Base-by-base conservation (phyloP, 2,329 filamentous ascomycete genomes). In the Neonectria punicea region DNA sequence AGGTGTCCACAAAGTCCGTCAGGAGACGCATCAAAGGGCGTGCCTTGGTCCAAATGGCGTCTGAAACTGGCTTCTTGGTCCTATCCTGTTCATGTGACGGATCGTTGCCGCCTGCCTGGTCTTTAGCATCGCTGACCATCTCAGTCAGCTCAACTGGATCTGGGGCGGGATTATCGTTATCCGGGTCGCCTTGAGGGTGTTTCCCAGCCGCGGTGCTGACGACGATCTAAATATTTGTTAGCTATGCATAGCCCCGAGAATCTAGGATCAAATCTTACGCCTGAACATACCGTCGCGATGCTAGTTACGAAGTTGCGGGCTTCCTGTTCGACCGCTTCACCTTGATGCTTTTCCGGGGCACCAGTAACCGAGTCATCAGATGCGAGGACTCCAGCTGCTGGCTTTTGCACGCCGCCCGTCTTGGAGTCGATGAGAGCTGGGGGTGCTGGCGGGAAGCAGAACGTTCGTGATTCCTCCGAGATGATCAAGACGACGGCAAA, bases 261-360 rank as follows among this genome's bases (percentile, higher is more conserved):
- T 53, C 20, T 30, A 34, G 34, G 13, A 20, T 34, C 20, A 16
- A 43, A 34, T 3, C 74, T 72, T 75, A 77, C 75, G n/a, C 75
- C 73, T 13, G 71, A 74, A 75, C 74, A 75, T 75, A 79, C 77
- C 65, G 77, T 75, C 7, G 79, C 79, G 57, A 96, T 89, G 36
- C 90, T 87, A 58, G 90, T 90, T 63, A 96, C 90, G 67, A 97
- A 90, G 75, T 93, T 94, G 71, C 87, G 90, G 1, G 93, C 93
- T 76, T 97, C 93, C 66, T 92, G 88, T 76, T 97, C 93, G 1
- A 93, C 91, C 0, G 92, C 92, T 76, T 96, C 93, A 28, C 93
- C 93, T 75, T 93, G 91, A 79, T 93, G 88, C 69, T 93, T 93
- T 76, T 97, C 92, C 0, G 93, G 91, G 0, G 93, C 93, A 1